Conservation (phyloP, 345 rosid genomes). For the Camelina neglecta region DNA sequence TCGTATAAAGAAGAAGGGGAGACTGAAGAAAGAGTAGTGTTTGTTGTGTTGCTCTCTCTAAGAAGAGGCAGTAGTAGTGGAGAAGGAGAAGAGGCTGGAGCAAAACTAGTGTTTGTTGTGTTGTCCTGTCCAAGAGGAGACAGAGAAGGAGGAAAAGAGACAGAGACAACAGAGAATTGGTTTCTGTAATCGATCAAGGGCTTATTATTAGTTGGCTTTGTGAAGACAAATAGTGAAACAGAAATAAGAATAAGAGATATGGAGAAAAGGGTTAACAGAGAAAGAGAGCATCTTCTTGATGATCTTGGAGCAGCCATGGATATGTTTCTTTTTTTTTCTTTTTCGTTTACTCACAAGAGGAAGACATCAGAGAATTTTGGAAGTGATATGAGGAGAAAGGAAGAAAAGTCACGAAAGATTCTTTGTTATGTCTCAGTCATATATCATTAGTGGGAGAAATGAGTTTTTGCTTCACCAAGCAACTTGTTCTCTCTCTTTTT, state of each 20-base stretch:
- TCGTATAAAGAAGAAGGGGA: not conserved
- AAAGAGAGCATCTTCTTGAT: slow-evolving; percentile 38
- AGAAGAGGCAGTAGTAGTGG: not conserved
- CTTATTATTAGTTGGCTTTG: slow-evolving; percentile 25
- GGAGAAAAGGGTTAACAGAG: slow-evolving; percentile 32
- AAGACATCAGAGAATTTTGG: slow-evolving; percentile 27
- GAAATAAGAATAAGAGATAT: slow-evolving; percentile 31
- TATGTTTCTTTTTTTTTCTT: not conserved
- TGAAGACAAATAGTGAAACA: slow-evolving; percentile 30
- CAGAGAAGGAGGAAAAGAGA: slow-evolving; percentile 24
- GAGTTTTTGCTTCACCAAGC: slow-evolving; percentile 45
- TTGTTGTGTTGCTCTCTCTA: slow-evolving; percentile 13
- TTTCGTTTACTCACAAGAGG: not conserved
- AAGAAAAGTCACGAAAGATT: slow-evolving; percentile 37
- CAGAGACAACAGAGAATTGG: slow-evolving; percentile 31
- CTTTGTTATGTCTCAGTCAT: slow-evolving; percentile 33
- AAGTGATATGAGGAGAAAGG: not conserved
- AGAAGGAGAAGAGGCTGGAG: not conserved
- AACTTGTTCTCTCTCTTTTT: slow-evolving; percentile 15
- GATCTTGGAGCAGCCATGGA: slow-evolving; percentile 43
- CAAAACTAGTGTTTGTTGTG: not conserved
- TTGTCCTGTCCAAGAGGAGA: slow-evolving; percentile 1
- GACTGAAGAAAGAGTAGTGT: not conserved
- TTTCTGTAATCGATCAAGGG: slow-evolving; percentile 32
- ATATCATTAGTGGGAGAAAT: slow-evolving; percentile 34